Evolutionary conservation across 2,329 filamentous ascomycete genomes (phyloP).

Genomic region (Cercospora sesami): DNA sequence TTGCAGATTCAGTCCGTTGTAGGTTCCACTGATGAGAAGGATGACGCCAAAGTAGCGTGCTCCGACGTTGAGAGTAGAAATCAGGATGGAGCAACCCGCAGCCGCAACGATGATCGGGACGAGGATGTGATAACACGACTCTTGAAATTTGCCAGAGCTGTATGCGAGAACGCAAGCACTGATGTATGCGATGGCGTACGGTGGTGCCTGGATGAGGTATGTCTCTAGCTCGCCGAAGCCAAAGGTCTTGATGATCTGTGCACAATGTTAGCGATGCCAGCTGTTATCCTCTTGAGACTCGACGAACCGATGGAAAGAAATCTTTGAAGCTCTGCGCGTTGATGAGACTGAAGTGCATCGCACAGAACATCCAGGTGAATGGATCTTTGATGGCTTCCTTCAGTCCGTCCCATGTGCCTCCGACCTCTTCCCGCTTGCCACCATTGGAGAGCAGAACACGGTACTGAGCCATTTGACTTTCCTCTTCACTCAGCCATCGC

Average conservation of each 20-base stretch:
- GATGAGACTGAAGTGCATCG: conserved; percentile 44
- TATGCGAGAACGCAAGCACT: conserved; percentile 33
- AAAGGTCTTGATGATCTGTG: background rate
- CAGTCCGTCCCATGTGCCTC: conserved; percentile 44
- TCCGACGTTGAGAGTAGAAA: conserved; percentile 36
- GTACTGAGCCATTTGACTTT: conserved; percentile 53
- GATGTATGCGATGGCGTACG: conserved; percentile 40
- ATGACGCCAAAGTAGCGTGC: conserved; percentile 38
- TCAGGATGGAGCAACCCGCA: conserved; percentile 34
- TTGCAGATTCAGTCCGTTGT: conserved; percentile 29
- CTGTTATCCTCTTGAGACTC: background rate
- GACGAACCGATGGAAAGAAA: conserved; percentile 37
- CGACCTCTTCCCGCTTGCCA: conserved; percentile 43
- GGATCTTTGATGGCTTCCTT: conserved; percentile 39
- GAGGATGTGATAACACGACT: conserved; percentile 26
- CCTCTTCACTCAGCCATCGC: conserved; percentile 53
- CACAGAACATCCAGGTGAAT: conserved; percentile 33
- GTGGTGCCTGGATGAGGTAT: conserved; percentile 47
- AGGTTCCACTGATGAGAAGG: conserved; percentile 41
- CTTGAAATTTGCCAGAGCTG: conserved; percentile 35
- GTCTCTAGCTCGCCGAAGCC: conserved; percentile 31
- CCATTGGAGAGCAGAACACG: conserved; percentile 36
- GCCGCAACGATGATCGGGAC: conserved; percentile 30
- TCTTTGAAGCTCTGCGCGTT: conserved; percentile 39
- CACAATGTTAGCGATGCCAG: background rate